A percentile compares a stretch with the other conserved stretches of the same genome.
These are phyloP conservation scores for Carpinus fangiana DNA, from an alignment of 306 rosid genomes.

Conservation along the genomic window DNA sequence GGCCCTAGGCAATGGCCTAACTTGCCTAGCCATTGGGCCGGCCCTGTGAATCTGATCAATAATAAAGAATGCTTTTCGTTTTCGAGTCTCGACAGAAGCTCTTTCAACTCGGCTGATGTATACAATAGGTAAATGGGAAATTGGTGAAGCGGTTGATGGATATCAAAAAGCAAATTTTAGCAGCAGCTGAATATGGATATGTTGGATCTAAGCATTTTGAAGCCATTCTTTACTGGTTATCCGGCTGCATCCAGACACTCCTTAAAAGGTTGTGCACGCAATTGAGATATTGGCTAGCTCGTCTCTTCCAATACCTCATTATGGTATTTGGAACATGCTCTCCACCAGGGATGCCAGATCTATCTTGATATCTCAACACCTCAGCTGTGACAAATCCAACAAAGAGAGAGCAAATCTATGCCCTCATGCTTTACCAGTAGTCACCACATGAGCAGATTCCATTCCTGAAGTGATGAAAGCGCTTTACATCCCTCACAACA, in stretches of 20 bases:
- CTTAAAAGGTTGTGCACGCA: neutral
- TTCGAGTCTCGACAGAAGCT: neutral
- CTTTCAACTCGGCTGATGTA: neutral
- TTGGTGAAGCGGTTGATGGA: neutral
- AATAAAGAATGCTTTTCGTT: neutral
- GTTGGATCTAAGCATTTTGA: neutral
- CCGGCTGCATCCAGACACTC: neutral
- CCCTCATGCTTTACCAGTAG: neutral
- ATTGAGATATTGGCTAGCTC: neutral
- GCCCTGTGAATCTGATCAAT: too few relatives aligned
- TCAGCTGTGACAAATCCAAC: neutral
- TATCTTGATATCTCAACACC: neutral
- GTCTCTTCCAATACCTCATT: neutral
- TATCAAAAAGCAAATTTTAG: neutral
- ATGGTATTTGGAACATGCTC: neutral
- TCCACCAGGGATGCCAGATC: neutral
- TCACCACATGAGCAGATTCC: slow-evolving; percentile 3
- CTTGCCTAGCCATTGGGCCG: too few relatives aligned
- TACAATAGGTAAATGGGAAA: neutral
- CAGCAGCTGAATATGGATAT: neutral
- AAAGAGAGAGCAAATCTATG: neutral
- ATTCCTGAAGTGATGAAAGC: slow-evolving; percentile 2
- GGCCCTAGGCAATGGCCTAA: too few relatives aligned
- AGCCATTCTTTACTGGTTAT: neutral
- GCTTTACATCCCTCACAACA: slow-evolving; percentile 10